These are phyloP conservation scores for Reutealis trisperma DNA, from an alignment of 345 rosid genomes.

Conservation along the genomic window DNA sequence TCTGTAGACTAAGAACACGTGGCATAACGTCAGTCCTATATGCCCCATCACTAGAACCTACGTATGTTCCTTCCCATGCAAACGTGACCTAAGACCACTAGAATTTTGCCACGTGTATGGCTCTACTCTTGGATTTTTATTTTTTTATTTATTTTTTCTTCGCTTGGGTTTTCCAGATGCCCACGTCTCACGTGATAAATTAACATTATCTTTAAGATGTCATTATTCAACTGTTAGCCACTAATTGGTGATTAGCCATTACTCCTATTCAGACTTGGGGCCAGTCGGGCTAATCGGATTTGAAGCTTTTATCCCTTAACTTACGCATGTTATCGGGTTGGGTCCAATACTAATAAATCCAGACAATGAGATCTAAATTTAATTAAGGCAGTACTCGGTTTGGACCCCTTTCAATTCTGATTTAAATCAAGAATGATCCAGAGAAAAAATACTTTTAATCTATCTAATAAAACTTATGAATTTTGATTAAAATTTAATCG, in stretches of 20 bases:
- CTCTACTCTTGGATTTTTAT: background rate
- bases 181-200: conserved; percentile 48
- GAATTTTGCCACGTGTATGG: conserved; percentile 39
- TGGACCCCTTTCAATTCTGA: too few relatives aligned
- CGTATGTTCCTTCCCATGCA: conserved; percentile 40
- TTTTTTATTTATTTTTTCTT: background rate
- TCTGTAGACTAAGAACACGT: conserved; percentile 22
- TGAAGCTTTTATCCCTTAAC: too few relatives aligned
- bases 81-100: conserved; percentile 13
- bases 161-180: conserved; percentile 22
- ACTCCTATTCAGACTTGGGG: too few relatives aligned
- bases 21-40: background rate
- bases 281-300: too few relatives aligned
- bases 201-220: background rate
- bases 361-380: too few relatives aligned
- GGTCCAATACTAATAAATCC: too few relatives aligned
- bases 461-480: too few relatives aligned
- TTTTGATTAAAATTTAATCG: too few relatives aligned
- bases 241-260: background rate
- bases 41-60: conserved; percentile 18
- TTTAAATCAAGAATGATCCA: too few relatives aligned
- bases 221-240: background rate
- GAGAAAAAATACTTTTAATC: too few relatives aligned
- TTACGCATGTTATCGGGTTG: too few relatives aligned
- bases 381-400: too few relatives aligned